A percentile compares a stretch with the other conserved stretches of the same genome.
Conservation (phyloP, 176 grass and related monocot genomes). For the Paspalum vaginatum region DNA sequence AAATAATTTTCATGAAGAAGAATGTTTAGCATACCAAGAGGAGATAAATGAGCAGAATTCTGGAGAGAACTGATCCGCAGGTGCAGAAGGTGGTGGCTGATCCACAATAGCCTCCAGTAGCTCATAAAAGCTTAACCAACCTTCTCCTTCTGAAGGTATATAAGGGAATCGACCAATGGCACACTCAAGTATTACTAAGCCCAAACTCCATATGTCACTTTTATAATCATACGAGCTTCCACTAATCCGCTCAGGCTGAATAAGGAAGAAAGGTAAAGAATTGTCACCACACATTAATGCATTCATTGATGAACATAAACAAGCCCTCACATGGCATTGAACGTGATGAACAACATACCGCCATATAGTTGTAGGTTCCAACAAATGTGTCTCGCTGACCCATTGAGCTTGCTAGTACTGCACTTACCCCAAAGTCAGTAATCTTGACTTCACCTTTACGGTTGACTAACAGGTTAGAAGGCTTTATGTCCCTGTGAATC, state of each 20-base stretch:
- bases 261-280: slow-evolving; percentile 47
- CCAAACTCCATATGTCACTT: slow-evolving; percentile 99
- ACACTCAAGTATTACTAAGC: slow-evolving; percentile 96
- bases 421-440: slow-evolving; percentile 92
- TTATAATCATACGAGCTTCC: slow-evolving; percentile 97
- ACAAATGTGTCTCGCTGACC: slow-evolving; percentile 97
- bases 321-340: slow-evolving; percentile 9
- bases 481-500: slow-evolving; percentile 98
- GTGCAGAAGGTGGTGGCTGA: slow-evolving; percentile 89
- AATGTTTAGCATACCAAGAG: slow-evolving; percentile 60
- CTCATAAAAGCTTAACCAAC: slow-evolving; percentile 94
- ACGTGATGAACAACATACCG: slow-evolving; percentile 62
- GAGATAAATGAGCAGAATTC: slow-evolving; percentile 98
- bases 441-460: slow-evolving; percentile 96
- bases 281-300: slow-evolving; percentile 30
- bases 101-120: slow-evolving; percentile 98
- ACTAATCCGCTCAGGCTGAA: slow-evolving; percentile 90
- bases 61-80: slow-evolving; percentile 90
- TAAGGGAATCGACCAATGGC: slow-evolving; percentile 95
- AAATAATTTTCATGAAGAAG: slow-evolving; percentile 14
- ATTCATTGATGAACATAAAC: slow-evolving; percentile 25
- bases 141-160: slow-evolving; percentile 76
- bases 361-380: slow-evolving; percentile 98
- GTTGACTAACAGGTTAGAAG: slow-evolving; percentile 96
- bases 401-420: slow-evolving; percentile 80